A percentile compares a stretch with the other conserved stretches of the same genome.
phyloP scores from a whole-genome alignment of 2,329 filamentous ascomycete species.

The Ceratocystis huliohia region DNA sequence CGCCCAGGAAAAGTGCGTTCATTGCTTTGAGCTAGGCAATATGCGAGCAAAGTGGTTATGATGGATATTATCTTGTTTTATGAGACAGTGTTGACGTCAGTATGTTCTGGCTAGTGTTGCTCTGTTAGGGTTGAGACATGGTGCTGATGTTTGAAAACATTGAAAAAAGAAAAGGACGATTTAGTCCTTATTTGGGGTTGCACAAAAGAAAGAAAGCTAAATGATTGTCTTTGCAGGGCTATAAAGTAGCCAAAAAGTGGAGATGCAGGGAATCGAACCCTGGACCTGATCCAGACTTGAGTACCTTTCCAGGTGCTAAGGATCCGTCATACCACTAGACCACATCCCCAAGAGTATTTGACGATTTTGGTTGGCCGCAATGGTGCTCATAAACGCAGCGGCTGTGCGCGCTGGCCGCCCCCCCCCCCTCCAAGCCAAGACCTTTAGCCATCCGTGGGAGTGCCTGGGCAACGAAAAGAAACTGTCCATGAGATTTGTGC shows the following conservation, averaged over 20 bases:
- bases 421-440: too few species aligned
- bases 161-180: neutral
- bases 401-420: too few species aligned
- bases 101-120: neutral
- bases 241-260: neutral
- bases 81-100: neutral
- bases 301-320: neutral
- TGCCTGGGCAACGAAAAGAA: too few species aligned
- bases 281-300: slow-evolving; percentile 9
- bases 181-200: too few species aligned
- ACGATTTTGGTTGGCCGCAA: too few species aligned
- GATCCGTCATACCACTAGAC: slow-evolving; percentile 17
- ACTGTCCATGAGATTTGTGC: too few species aligned
- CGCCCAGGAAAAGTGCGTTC: too few species aligned
- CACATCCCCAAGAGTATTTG: too few species aligned
- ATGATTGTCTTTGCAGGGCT: too few species aligned
- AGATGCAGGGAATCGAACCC: slow-evolving; percentile 16
- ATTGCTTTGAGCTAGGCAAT: neutral
- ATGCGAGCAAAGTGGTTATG: neutral
- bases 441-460: too few species aligned
- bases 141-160: neutral
- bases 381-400: too few species aligned
- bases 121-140: neutral
- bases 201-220: too few species aligned
- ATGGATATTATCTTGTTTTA: neutral